Conservation (phyloP, 371 early-diverging fungal species). For the Mucor racemosus region DNA sequence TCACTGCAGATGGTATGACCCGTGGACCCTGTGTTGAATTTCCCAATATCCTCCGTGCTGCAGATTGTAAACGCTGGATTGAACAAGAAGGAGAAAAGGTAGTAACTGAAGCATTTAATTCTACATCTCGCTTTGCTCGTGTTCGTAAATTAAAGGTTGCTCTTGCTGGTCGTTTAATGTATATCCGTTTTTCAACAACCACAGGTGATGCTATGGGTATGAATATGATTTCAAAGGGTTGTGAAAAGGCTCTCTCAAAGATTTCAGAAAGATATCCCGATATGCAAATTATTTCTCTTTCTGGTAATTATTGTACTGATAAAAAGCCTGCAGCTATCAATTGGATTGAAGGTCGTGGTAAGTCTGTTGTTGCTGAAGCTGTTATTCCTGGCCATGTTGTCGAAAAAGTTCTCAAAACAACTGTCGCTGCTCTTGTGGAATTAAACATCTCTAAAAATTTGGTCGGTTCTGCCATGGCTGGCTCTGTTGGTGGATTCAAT, state of each 20-base stretch:
- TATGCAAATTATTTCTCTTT: slow-evolving; percentile 84
- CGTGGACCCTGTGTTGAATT: slow-evolving; percentile 96
- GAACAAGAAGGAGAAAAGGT: slow-evolving; percentile 69
- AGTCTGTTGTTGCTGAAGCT: slow-evolving; percentile 92
- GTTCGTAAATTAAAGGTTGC: slow-evolving; percentile 83
- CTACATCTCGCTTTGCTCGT: slow-evolving; percentile 90
- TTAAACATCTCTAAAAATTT: slow-evolving; percentile 91
- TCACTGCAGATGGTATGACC: slow-evolving; percentile 93
- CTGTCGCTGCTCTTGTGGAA: slow-evolving; percentile 78
- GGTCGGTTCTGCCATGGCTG: slow-evolving; percentile 95
- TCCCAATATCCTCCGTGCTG: slow-evolving; percentile 71
- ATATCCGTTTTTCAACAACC: slow-evolving; percentile 86
- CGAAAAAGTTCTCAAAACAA: slow-evolving; percentile 86
- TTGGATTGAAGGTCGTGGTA: slow-evolving; percentile 98
- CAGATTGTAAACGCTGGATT: slow-evolving; percentile 77
- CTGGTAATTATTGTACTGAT: slow-evolving; percentile 97
- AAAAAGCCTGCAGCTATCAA: slow-evolving; percentile 98
- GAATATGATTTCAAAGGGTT: slow-evolving; percentile 99
- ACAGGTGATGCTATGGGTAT: slow-evolving; percentile 99
- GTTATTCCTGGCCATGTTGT: slow-evolving; percentile 84
- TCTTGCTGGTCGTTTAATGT: slow-evolving; percentile 86
- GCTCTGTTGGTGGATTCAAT: slow-evolving; percentile 94
- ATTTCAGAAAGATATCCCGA: slow-evolving; percentile 70
- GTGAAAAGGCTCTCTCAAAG: slow-evolving; percentile 75
- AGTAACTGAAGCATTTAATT: slow-evolving; percentile 84